phyloP scores from a whole-genome alignment of 805 yeast genomes.

The Pichia eremophila region DNA sequence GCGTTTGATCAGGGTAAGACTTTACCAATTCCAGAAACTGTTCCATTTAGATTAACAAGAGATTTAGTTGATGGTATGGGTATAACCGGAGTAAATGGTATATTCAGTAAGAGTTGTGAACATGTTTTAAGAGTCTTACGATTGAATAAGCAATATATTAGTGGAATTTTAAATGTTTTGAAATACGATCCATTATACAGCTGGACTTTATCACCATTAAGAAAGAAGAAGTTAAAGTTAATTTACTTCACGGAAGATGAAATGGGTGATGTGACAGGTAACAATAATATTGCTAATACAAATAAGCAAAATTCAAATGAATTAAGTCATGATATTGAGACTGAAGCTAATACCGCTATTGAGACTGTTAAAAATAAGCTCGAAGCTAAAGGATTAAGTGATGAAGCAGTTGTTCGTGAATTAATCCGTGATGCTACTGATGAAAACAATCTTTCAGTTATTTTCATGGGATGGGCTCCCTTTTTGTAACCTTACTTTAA shows the following conservation, averaged over 20 bases:
- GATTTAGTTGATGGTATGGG: slow-evolving; percentile 94
- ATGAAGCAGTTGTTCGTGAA: slow-evolving; percentile 78
- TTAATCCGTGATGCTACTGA: slow-evolving; percentile 70
- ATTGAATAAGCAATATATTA: slow-evolving; percentile 54
- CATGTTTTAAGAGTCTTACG: slow-evolving; percentile 61
- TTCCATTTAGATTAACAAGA: slow-evolving; percentile 85
- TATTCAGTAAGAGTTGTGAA: slow-evolving; percentile 66
- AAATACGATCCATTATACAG: slow-evolving; percentile 88
- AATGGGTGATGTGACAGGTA: slow-evolving; percentile 11
- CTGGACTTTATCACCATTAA: slow-evolving; percentile 79
- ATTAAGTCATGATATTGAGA: slow-evolving; percentile 25
- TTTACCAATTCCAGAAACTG: slow-evolving; percentile 81
- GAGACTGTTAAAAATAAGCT: slow-evolving; percentile 64
- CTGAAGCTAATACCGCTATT: slow-evolving; percentile 77
- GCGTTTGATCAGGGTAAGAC: slow-evolving; percentile 91
- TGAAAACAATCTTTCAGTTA: slow-evolving; percentile 54
- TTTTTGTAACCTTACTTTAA: slow-evolving; percentile 34
- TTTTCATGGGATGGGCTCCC: slow-evolving; percentile 83
- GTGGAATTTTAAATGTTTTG: slow-evolving; percentile 76
- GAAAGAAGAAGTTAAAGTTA: slow-evolving; percentile 46
- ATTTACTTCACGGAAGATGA: slow-evolving; percentile 10
- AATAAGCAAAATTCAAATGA: not conserved
- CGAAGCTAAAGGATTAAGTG: slow-evolving; percentile 55
- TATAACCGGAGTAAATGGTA: slow-evolving; percentile 70
- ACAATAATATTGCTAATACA: slow-evolving; percentile 13